These are phyloP conservation scores for Coemansia pectinata DNA, from an alignment of 192 early-diverging fungal species.

Conservation along the genomic window DNA sequence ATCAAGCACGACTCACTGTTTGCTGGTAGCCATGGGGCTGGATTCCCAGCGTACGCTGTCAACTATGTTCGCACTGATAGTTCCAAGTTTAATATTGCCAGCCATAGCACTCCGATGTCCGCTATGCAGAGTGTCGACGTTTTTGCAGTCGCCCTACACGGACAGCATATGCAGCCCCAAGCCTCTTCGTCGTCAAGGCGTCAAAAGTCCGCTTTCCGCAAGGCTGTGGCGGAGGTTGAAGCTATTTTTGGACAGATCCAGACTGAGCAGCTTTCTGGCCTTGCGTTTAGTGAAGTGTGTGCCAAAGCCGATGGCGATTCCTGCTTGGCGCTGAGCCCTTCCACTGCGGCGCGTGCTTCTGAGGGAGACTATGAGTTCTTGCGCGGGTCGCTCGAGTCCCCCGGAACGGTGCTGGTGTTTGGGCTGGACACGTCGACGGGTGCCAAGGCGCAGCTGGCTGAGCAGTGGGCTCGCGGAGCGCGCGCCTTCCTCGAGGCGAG, in stretches of 20 bases:
- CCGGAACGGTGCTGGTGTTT: conserved; percentile 47
- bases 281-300: conserved; percentile 44
- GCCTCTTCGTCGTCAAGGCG: conserved; percentile 3
- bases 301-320: conserved; percentile 41
- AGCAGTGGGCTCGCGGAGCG: conserved; percentile 31
- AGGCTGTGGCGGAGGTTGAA: conserved; percentile 24
- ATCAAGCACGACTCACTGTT: conserved; percentile 69
- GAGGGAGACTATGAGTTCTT: conserved; percentile 44
- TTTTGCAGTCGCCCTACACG: conserved; percentile 35
- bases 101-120: not conserved
- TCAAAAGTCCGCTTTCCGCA: conserved; percentile 38
- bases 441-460: conserved; percentile 13
- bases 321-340: conserved; percentile 63
- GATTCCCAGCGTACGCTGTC: conserved; percentile 28
- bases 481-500: conserved; percentile 22
- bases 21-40: conserved; percentile 18
- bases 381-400: conserved; percentile 37
- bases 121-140: conserved; percentile 24
- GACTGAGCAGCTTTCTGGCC: not conserved
- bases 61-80: conserved; percentile 22
- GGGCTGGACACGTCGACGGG: conserved; percentile 31
- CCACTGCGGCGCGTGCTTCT: conserved; percentile 13
- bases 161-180: not conserved
- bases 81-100: conserved; percentile 19
- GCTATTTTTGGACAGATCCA: conserved; percentile 25